phyloP scores from a whole-genome alignment of 2,329 filamentous ascomycete species.

The Aspergillaceae sp. region DNA sequence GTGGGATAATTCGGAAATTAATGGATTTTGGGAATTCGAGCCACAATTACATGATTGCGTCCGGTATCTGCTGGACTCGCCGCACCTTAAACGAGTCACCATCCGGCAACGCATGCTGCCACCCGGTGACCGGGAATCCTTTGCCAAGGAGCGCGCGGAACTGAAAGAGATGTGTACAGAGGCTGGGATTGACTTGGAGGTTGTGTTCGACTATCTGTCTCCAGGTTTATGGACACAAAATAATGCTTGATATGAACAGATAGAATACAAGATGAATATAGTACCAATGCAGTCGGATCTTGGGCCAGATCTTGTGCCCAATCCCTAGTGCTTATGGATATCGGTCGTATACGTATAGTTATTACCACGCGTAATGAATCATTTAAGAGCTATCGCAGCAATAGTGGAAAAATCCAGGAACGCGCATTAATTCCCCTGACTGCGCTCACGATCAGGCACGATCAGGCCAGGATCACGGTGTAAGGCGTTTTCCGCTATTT shows the following conservation, averaged over 20 bases:
- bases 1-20: conserved; percentile 1
- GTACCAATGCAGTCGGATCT: not conserved
- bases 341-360: no score
- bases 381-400: not conserved
- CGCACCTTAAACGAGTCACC: conserved; percentile 1
- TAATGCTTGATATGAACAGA: not conserved
- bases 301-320: not conserved
- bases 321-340: not conserved
- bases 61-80: conserved; percentile 1
- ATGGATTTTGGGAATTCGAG: not conserved
- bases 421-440: not conserved
- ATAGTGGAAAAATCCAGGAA: not conserved
- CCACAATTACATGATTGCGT: conserved; percentile 1
- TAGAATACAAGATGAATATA: not conserved
- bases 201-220: conserved; percentile 3
- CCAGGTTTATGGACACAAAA: conserved; percentile 2
- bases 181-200: not conserved
- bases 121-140: not conserved
- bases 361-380: no score
- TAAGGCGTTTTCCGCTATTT: not conserved
- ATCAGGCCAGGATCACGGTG: not conserved
- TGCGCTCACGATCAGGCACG: not conserved
- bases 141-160: not conserved
- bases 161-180: not conserved
- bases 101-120: not conserved